Percentiles rank a stretch among this genome's conserved stretches.
Conservation (phyloP, 2,329 filamentous ascomycete species). For the Hypomyces rosellus region DNA sequence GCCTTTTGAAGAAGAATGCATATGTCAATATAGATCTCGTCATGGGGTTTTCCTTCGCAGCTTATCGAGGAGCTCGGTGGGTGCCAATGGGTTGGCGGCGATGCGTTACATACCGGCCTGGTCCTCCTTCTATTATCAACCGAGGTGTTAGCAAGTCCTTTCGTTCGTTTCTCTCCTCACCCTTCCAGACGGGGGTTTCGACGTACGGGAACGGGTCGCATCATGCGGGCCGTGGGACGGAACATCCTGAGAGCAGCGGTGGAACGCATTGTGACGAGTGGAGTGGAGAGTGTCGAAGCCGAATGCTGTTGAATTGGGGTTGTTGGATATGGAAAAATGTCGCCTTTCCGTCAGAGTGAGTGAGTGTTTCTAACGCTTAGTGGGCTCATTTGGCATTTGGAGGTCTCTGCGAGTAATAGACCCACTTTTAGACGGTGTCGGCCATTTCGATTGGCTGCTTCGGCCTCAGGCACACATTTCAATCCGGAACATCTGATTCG, state of each 20-base stretch:
- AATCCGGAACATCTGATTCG: conserved; percentile 38
- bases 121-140: conserved; percentile 53
- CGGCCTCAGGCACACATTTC: conserved; percentile 35
- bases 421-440: neutral
- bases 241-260: conserved; percentile 62
- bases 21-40: conserved; percentile 13
- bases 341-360: conserved; percentile 16
- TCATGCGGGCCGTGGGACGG: conserved; percentile 59
- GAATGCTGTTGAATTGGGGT: conserved; percentile 10
- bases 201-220: conserved; percentile 65
- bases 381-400: no score
- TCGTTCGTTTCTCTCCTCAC: conserved; percentile 9
- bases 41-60: neutral
- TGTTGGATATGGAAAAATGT: conserved; percentile 19
- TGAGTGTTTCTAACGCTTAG: no score
- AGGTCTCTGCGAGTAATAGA: neutral
- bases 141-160: conserved; percentile 19
- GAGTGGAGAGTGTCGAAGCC: conserved; percentile 25
- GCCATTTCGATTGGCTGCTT: conserved; percentile 31
- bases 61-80: neutral
- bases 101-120: conserved; percentile 53
- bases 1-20: conserved; percentile 53
- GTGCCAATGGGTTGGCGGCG: conserved; percentile 8
- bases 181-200: neutral
- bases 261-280: conserved; percentile 52